Conservation (phyloP, 108 stramenopile species). For the Asterionellopsis glacialis region DNA sequence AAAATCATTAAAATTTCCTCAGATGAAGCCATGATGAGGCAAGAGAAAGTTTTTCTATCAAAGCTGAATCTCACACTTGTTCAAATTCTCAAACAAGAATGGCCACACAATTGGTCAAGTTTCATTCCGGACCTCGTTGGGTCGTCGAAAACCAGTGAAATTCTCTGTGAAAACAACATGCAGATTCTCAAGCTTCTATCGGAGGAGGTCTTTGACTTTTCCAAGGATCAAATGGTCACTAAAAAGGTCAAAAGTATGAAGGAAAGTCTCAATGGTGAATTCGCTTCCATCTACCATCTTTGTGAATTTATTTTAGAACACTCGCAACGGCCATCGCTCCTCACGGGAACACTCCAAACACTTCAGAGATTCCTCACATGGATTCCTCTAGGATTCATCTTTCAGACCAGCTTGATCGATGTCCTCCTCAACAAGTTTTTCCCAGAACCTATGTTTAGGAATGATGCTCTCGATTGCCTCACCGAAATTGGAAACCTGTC, state of each 20-base stretch:
- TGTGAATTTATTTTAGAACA: slow-evolving; percentile 95
- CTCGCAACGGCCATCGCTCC: slow-evolving; percentile 72
- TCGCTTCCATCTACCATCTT: slow-evolving; percentile 93
- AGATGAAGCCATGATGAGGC: slow-evolving; percentile 48
- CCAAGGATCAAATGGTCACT: slow-evolving; percentile 94
- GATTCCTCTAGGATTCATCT: slow-evolving; percentile 98
- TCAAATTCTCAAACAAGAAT: slow-evolving; percentile 99
- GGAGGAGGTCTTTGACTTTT: slow-evolving; percentile 99
- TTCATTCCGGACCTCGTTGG: slow-evolving; percentile 98
- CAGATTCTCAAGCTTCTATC: slow-evolving; percentile 95
- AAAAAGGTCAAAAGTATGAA: slow-evolving; percentile 90
- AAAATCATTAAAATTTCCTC: slow-evolving; percentile 92
- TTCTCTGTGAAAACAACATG: slow-evolving; percentile 99
- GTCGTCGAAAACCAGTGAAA: slow-evolving; percentile 80
- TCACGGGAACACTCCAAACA: slow-evolving; percentile 91
- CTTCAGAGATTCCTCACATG: slow-evolving; percentile 96
- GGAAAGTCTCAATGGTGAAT: slow-evolving; percentile 90
- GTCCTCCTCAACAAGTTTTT: slow-evolving; percentile 93
- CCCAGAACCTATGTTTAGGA: slow-evolving; percentile 83
- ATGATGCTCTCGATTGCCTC: slow-evolving; percentile 93
- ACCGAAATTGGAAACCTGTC: slow-evolving; percentile 94
- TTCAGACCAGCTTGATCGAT: slow-evolving; percentile 91
- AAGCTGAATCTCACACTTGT: slow-evolving; percentile 97
- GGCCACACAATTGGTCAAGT: slow-evolving; percentile 99
- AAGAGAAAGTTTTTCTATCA: slow-evolving; percentile 68